Conservation (phyloP, 768 basidiomycete genomes). For the Mycena amicta region DNA sequence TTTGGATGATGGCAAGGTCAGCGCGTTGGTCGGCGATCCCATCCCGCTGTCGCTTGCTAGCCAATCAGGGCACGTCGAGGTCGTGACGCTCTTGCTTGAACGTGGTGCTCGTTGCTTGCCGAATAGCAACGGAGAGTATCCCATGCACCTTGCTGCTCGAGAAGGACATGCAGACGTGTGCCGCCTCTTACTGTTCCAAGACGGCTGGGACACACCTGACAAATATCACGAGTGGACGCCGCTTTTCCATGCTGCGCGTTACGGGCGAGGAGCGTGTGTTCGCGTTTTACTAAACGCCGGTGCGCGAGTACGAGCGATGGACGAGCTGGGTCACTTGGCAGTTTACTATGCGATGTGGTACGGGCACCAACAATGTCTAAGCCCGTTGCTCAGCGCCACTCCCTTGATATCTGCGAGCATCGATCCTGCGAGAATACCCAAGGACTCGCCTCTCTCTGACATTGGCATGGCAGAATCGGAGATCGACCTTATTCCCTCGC, state of each 20-base stretch:
- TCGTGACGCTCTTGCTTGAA: slow-evolving; percentile 75
- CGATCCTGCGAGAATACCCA: slow-evolving; percentile 25
- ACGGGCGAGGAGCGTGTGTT: slow-evolving; percentile 78
- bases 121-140: slow-evolving; percentile 95
- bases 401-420: slow-evolving; percentile 31
- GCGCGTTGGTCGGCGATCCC: slow-evolving; percentile 63
- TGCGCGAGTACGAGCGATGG: slow-evolving; percentile 70
- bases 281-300: slow-evolving; percentile 79
- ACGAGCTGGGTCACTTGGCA: slow-evolving; percentile 84
- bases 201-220: slow-evolving; percentile 86
- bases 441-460: slow-evolving; percentile 45
- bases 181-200: slow-evolving; percentile 67
- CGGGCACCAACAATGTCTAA: slow-evolving; percentile 75
- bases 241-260: slow-evolving; percentile 90
- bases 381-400: slow-evolving; percentile 55
- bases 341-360: slow-evolving; percentile 98
- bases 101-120: slow-evolving; percentile 78
- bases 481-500: slow-evolving; percentile 88
- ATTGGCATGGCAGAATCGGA: slow-evolving; percentile 56
- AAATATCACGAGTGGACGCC: slow-evolving; percentile 99
- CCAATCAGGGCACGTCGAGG: slow-evolving; percentile 84
- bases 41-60: slow-evolving; percentile 90
- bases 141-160: slow-evolving; percentile 92
- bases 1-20: slow-evolving; percentile 68
- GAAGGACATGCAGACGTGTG: slow-evolving; percentile 91